Evolutionary conservation across 1,139 yeast genomes (phyloP), one percentile per base, ranked within the genome.

Genomic region (Suhomyces taliae): DNA sequence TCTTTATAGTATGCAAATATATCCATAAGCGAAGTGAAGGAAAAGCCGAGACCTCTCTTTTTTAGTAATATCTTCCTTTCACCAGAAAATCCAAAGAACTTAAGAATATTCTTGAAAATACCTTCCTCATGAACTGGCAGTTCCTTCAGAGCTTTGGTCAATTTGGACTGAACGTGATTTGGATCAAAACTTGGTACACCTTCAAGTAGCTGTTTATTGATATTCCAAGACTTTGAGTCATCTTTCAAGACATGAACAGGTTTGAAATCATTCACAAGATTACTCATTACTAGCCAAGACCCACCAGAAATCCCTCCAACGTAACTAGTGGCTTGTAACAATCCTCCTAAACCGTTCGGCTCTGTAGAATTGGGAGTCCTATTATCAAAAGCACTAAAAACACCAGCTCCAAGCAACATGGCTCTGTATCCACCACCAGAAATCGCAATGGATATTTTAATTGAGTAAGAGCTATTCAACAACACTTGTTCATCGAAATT

Each of bases 401-500:
- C 72, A 1, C 93, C 93, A 2, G 85, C 85, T 2, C 86, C 87
- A 4, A 78, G 74, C 10, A 86, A 60, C 81, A 86, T 79, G 1
- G 91, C 79, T 49, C 91, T 66, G 55, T 82, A 84, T 0, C 90
- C 90, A 9, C 93, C 93, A 4, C 93, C 93, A 6, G 90, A 84
- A 29, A 86, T 61, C 0, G 87, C 83, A 8, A 84, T 51, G 0
- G 83, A 86, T 11, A 83, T 69, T 8, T 60, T 65, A 0, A 74
- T 68, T 0, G 76, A 69, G 34, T 61, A 61, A 4, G 60, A 46
- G 31, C 54, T 52, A 1, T 40, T 34, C 1, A 32, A 7, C 45
- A 64, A 67, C 6, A 47, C 34, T 4, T 61, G 56, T 15, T 63
- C 54, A 49, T 74, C 66, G 44, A 78, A 66, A 2, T 64, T 69